phyloP scores from a whole-genome alignment of 2,329 filamentous ascomycete species.

The Venturia oleaginea region DNA sequence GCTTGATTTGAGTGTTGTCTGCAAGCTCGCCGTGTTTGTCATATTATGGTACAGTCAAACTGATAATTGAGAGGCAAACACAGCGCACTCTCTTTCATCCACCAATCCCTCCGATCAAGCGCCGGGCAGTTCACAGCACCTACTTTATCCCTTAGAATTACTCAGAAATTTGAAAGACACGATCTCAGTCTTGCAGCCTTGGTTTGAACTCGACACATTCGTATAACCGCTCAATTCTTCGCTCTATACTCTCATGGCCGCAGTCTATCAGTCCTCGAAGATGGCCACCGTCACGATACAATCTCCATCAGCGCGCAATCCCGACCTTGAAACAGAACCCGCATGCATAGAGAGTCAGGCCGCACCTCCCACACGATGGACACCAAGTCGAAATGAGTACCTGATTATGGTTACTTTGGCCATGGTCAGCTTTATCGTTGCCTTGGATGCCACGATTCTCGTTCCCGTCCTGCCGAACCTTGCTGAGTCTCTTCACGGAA shows the following conservation, averaged over 20 bases:
- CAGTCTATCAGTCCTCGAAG: neutral
- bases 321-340: neutral
- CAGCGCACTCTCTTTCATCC: too few relatives aligned
- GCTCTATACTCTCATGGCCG: neutral
- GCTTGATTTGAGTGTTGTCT: neutral
- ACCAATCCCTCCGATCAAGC: too few relatives aligned
- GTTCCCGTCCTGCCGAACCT: neutral
- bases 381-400: conserved; percentile 4
- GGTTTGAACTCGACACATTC: neutral
- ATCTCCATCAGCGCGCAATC: neutral
- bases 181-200: neutral
- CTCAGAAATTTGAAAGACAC: neutral
- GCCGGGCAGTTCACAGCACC: too few relatives aligned
- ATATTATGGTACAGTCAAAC: neutral
- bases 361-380: neutral
- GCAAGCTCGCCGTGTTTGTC: neutral
- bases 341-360: neutral
- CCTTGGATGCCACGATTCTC: conserved; percentile 11
- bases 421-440: conserved; percentile 9
- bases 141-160: neutral
- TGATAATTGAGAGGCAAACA: neutral
- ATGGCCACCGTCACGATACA: neutral
- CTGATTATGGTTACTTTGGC: conserved; percentile 9
- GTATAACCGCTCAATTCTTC: neutral
- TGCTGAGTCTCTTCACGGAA: conserved; percentile 32